These are phyloP conservation scores for Epichloe aotearoae DNA, from an alignment of 2,329 filamentous ascomycete genomes.

Conservation along the genomic window DNA sequence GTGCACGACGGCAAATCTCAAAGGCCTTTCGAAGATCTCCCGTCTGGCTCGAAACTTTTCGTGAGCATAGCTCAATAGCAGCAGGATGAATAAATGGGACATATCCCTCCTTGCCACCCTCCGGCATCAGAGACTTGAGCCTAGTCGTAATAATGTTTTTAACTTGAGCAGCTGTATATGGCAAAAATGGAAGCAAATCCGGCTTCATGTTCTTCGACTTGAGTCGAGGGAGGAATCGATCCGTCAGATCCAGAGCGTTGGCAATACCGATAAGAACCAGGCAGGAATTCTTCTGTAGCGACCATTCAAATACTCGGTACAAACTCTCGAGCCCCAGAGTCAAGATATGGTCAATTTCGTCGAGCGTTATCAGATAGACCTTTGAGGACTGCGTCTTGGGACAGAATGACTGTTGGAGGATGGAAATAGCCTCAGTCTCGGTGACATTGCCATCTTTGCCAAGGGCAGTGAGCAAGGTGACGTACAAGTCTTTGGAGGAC, in stretches of 20 bases:
- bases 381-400: slow-evolving; percentile 41
- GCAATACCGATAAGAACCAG: slow-evolving; percentile 85
- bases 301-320: slow-evolving; percentile 95
- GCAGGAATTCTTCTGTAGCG: slow-evolving; percentile 64
- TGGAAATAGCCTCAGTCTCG: slow-evolving; percentile 53
- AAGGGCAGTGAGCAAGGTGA: slow-evolving; percentile 60
- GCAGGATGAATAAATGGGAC: slow-evolving; percentile 87
- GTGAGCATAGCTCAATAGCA: slow-evolving; percentile 84
- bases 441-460: slow-evolving; percentile 43
- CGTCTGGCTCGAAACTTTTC: slow-evolving; percentile 88
- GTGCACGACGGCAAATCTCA: slow-evolving; percentile 78
- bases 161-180: slow-evolving; percentile 80
- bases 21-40: slow-evolving; percentile 96
- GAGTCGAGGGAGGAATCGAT: slow-evolving; percentile 83
- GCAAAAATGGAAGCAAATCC: slow-evolving; percentile 77
- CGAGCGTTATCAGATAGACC: slow-evolving; percentile 73
- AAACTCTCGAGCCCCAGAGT: slow-evolving; percentile 79
- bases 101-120: slow-evolving; percentile 38
- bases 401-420: slow-evolving; percentile 59
- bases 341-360: slow-evolving; percentile 90
- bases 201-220: slow-evolving; percentile 90
- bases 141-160: slow-evolving; percentile 75
- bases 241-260: slow-evolving; percentile 89
- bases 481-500: slow-evolving; percentile 72
- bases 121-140: slow-evolving; percentile 59